These are phyloP conservation scores for Aegilops tauschii DNA, from an alignment of 176 grass and related monocot genomes.

Conservation along the genomic window DNA sequence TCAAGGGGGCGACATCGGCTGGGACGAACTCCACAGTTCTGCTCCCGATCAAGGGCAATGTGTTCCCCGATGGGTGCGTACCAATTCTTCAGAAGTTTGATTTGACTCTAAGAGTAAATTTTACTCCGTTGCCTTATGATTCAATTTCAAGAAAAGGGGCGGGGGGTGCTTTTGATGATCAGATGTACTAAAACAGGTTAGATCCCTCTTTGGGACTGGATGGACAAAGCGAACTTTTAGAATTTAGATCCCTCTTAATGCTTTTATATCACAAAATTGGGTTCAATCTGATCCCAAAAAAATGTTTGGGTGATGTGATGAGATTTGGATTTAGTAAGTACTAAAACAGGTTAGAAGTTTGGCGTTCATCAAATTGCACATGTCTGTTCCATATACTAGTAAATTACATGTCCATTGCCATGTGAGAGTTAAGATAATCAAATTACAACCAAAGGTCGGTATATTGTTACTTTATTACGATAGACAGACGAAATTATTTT, in stretches of 20 bases:
- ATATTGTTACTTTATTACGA: no score
- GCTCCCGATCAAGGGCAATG: constrained; percentile 89
- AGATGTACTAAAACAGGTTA: not conserved
- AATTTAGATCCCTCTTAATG: not conserved
- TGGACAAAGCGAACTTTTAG: not conserved
- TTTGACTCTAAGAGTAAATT: not conserved
- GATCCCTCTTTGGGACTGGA: not conserved
- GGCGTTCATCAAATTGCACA: not conserved
- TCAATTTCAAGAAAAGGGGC: not conserved
- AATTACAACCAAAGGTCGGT: no score
- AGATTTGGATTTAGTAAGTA: constrained; percentile 7
- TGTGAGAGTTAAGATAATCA: no score
- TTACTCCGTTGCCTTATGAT: not conserved
- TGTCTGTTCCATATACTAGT: not conserved
- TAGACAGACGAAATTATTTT: no score
- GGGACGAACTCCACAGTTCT: constrained; percentile 49
- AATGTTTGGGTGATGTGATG: not conserved
- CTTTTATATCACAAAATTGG: not conserved
- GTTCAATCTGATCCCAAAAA: not conserved
- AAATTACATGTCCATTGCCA: no score
- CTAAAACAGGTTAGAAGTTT: not conserved
- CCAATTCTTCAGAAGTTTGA: not conserved
- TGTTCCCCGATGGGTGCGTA: constrained; percentile 90
- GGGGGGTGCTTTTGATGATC: not conserved
- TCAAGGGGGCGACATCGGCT: not conserved